Evolutionary conservation across 208 protist genomes (phyloP), one percentile per base, ranked within the genome.

Genomic region (Tritrichomonas musculus): DNA sequence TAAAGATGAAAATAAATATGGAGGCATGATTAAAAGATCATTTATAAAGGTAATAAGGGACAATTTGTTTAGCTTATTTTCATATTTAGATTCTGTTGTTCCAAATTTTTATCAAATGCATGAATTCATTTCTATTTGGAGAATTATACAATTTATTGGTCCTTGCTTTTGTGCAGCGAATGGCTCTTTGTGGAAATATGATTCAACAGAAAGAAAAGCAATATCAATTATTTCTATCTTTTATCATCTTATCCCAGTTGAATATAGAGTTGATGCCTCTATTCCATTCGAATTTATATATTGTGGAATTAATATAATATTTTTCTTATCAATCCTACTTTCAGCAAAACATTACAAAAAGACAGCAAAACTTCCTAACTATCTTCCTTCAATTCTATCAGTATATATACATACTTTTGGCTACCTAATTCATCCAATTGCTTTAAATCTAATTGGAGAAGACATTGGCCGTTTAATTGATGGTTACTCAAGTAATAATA

Each of bases 391-490:
- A 50, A 82, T 82, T 4, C 44, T 82, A 50, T 44, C 73, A n/a
- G 9, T 82, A 1, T 82, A 30, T 9, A 50, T 82, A n/a, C 39
- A 20, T 20, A n/a, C 73, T 1, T 30, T 50, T 50, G 73, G 73
- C 11, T 82, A 82, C 20, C 44, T 82, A n/a, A 50, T 82, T n/a
- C 73, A 33, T n/a, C 73, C 73, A 82, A 82, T 82, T 82, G 73
- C 73, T 30, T 44, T 30, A 5, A 39, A 82, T 47, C 30, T 82
- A 41, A 41, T 39, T 0, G 41, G 33, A 9, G 73, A 39, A 20
- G 30, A 20, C 8, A 82, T 82, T 14, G 73, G 73, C 33, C 33
- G 41, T 30, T 50, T 82, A 41, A 50, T 82, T 47, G 47, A 82
- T 30, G 25, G 49, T 4, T 20, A 3, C 17, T 1, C 8, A n/a